A percentile compares a stretch with the other conserved stretches of the same genome.
phyloP scores from a whole-genome alignment of 2,329 filamentous ascomycete species.

The Diplodia intermedia region DNA sequence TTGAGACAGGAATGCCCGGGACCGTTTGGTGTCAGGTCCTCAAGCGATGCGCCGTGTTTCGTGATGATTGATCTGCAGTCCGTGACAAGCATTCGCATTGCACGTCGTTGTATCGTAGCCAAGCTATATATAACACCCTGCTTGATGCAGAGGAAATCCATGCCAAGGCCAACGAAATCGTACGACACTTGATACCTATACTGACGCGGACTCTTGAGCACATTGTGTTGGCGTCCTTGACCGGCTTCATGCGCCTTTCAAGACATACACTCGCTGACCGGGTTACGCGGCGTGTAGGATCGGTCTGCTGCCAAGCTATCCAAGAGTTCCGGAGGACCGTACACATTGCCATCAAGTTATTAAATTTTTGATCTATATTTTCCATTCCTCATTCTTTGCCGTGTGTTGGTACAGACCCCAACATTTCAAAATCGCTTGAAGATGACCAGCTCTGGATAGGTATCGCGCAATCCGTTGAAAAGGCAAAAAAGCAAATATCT shows the following conservation, averaged over 20 bases:
- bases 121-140: not conserved
- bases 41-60: not conserved
- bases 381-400: not conserved
- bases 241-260: not conserved
- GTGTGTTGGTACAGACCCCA: not conserved
- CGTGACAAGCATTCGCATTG: not conserved
- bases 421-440: not conserved
- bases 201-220: not conserved
- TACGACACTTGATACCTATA: slow-evolving; percentile 20
- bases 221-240: not conserved
- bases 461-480: not conserved
- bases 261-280: not conserved
- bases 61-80: not conserved
- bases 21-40: not conserved
- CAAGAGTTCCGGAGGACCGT: not conserved
- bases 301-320: not conserved
- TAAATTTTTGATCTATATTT: not conserved
- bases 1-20: not conserved
- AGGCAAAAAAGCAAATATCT: not conserved
- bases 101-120: not conserved
- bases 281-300: not conserved
- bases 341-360: not conserved
- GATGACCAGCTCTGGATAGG: slow-evolving; percentile 7
- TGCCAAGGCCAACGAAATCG: not conserved
- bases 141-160: not conserved